Base-by-base conservation (phyloP, 2,329 filamentous ascomycete genomes). In the Calonectria montana region DNA sequence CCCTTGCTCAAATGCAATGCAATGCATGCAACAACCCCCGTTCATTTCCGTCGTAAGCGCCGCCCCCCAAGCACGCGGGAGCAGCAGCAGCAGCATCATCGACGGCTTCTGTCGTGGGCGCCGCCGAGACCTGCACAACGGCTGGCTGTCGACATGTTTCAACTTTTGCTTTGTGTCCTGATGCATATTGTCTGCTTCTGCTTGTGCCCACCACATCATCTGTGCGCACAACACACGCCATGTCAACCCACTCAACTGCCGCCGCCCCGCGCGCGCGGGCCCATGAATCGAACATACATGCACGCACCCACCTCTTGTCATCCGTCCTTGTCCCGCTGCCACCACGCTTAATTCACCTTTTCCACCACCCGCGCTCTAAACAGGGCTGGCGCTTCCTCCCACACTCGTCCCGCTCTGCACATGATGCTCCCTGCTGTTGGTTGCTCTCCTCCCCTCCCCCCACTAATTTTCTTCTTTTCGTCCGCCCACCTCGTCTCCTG, bases 11-110 rank as follows among this genome's bases (percentile, higher is more conserved):
- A 9, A 77, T 78, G 76, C 76, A 75, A 77, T 79, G 77, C 76
- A 76, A 23, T 48, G 69, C n/a, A n/a, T n/a, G n/a, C n/a, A n/a
- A n/a, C n/a, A n/a, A n/a, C 77, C 76, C 77, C 77, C 75, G 73
- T 79, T 73, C 76, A 78, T 78, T 78, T 75, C 75, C 53, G n/a
- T 70, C 57, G 59, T 69, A 69, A 57, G 50, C 72, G 72, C 72
- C 70, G 48, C 59, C 29, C 59, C 29, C 39, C 39, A 35, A 35
- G 31, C 27, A 21, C 37, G 39, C 50, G 39, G 65, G 41, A 35
- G n/a, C n/a, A n/a, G n/a, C n/a, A n/a, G n/a, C n/a, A 35, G 31
- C 50, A 39, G n/a, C 63, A 43, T 53, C 39, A n/a, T 37, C 53
- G 31, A 57, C 12, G 53, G 29, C 31, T 29, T 43, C 45, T 65